A percentile compares a stretch with the other conserved stretches of the same genome.
Conservation (phyloP, 192 early-diverging fungal genomes). For the Coemansia sp. region DNA sequence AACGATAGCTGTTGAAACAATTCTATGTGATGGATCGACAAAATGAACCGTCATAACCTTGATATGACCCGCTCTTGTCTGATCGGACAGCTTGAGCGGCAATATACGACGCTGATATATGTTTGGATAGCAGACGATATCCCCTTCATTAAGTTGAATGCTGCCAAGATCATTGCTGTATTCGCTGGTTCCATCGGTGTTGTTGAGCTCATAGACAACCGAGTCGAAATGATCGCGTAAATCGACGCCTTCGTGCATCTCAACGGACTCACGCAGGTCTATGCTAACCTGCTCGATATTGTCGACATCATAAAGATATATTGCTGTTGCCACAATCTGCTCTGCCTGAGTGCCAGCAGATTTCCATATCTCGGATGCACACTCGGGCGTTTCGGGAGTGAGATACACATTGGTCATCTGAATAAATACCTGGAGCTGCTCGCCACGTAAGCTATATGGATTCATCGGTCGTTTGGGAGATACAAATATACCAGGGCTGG, state of each 20-base stretch:
- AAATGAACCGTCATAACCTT: slow-evolving; percentile 22
- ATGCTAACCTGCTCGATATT: slow-evolving; percentile 5
- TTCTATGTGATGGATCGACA: slow-evolving; percentile 15
- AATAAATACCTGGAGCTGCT: slow-evolving; percentile 12
- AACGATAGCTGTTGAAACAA: slow-evolving; percentile 17
- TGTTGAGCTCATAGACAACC: neutral
- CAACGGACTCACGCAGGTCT: slow-evolving; percentile 6
- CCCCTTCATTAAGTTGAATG: slow-evolving; percentile 24
- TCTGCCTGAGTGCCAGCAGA: slow-evolving; percentile 3
- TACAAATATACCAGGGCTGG: neutral
- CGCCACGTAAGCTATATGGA: neutral
- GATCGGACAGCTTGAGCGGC: slow-evolving; percentile 8
- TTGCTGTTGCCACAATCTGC: slow-evolving; percentile 10
- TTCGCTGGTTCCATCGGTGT: slow-evolving; percentile 10
- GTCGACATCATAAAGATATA: slow-evolving; percentile 17
- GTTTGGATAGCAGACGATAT: slow-evolving; percentile 31
- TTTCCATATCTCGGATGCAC: neutral
- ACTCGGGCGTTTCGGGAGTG: slow-evolving; percentile 5
- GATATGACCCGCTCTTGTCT: slow-evolving; percentile 11
- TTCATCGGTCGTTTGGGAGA: neutral
- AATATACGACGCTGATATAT: slow-evolving; percentile 9
- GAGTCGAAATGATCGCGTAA: neutral
- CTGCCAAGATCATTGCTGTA: slow-evolving; percentile 8
- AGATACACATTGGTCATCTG: slow-evolving; percentile 16
- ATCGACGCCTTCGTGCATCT: neutral